Evolutionary conservation across 495 filamentous ascomycete species (phyloP), one percentile per base, ranked within the genome.

Genomic region (Podospora anserina): DNA sequence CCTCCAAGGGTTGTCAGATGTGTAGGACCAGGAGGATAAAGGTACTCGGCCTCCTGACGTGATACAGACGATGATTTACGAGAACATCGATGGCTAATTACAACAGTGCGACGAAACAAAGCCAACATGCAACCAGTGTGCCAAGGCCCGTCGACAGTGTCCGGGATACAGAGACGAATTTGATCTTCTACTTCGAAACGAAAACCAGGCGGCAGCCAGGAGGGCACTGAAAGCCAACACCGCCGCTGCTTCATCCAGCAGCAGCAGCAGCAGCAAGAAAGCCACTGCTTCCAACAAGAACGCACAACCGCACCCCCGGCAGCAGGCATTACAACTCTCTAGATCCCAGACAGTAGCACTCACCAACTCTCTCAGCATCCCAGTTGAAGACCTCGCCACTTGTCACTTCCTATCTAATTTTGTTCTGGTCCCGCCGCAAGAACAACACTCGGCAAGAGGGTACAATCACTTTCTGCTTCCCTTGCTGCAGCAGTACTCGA

Each of bases 1-100:
- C 90, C 63, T 90, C 88, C 67, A 84, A 86, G 81, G 89, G 88
- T 64, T 92, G 90, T 74, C 88, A 89, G 76, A 88, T 89, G 80
- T 92, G 90, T 73, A 82, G 89, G 76, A 85, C 85, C 20, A 84
- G 88, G 71, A 85, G 90, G 75, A 90, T 86, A 82, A 92, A 89
- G 88, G 90, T 90, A 80, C 20, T 18, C n/a, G 3, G 68, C 82
- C 57, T 27, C 63, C 39, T 13, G 15, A 2, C 39, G 32, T 19
- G 44, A 66, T 63, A 11, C 49, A 49, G 67, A 19, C 18, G 54
- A 5, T 39, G 34, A 6, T 39, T 1, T 18, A 16, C 54, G 16
- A 57, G 15, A 58, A 65, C 61, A 1, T 27, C 20, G 56, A 15
- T 9, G 15, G 30, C n/a, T 16, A 56, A 18, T 32, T 27, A 15